A percentile compares a stretch with the other conserved stretches of the same genome.
These are phyloP conservation scores for Plasmodium knowlesi DNA, from an alignment of 169 alveolate genomes.

Conservation along the genomic window DNA sequence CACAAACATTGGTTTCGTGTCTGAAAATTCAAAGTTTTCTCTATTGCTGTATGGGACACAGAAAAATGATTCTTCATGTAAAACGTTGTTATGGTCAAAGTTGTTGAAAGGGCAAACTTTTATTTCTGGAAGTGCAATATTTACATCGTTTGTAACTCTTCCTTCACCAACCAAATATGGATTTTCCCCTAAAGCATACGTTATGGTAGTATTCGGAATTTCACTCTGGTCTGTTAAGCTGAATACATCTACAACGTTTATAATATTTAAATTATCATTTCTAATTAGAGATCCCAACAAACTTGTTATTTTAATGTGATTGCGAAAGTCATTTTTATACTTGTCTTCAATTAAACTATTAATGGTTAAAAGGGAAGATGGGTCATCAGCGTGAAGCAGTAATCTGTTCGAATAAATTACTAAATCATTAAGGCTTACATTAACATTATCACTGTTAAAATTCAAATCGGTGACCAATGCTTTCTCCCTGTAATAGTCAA, in stretches of 20 bases:
- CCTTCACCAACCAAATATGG: conserved; percentile 57
- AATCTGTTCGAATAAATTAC: conserved; percentile 52
- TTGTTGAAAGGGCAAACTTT: conserved; percentile 33
- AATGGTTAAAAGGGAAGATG: conserved; percentile 32
- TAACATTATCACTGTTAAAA: conserved; percentile 16
- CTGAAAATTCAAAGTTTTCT: conserved; percentile 65
- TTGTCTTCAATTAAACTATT: conserved; percentile 46
- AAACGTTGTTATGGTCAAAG: conserved; percentile 13
- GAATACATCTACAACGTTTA: conserved; percentile 64
- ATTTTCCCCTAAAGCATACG: conserved; percentile 51
- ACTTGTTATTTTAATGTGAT: conserved; percentile 73
- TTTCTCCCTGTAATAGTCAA: conserved; percentile 57
- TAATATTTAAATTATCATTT: conserved; percentile 44
- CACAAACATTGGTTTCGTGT: conserved; percentile 38
- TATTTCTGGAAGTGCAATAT: conserved; percentile 60
- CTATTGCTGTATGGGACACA: conserved; percentile 48
- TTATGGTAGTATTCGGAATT: conserved; percentile 58
- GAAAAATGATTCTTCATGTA: conserved; percentile 33
- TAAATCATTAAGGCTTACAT: conserved; percentile 23
- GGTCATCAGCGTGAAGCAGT: conserved; percentile 41
- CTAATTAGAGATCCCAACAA: conserved; percentile 63
- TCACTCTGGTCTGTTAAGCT: conserved; percentile 11
- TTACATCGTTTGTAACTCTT: conserved; percentile 42
- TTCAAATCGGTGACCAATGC: conserved; percentile 38
- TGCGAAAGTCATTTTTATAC: conserved; percentile 64